Evolutionary conservation across 306 rosid genomes (phyloP), one percentile per base, ranked within the genome.

Genomic region (Acmispon strigosus): DNA sequence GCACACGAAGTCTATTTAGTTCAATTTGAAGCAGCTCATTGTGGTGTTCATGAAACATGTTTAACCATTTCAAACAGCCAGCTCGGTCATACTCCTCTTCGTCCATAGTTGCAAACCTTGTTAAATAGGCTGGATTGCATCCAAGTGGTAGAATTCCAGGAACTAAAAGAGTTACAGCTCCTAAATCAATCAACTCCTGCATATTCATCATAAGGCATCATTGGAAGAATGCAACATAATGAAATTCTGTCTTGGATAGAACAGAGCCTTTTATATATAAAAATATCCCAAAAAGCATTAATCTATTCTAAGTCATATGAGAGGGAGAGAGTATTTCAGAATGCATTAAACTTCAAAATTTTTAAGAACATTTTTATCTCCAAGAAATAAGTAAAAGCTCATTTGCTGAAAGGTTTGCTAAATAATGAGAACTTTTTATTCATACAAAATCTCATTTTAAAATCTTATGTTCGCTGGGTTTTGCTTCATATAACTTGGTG

Each of bases 61-160:
- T 84, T 29, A 79, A 27, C 86, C 82, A 81, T n/a, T 32, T 82
- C 61, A 86, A 42, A 66, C 91, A 86, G 37, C 88, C 88, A 37
- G 45, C 72, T 59, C 52, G 47, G 48, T 84, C 85, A 74, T 82
- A 85, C 68, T 82, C 72, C 8, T 70, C 64, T 62, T 62, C 10
- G 41, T 74, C 61, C 5, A 0, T 10, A 17, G 81, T 76, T 2
- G 52, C 76, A 53, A 55, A 80, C 15, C 0, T 0, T 22, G 86
- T 74, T 27, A 86, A 77, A 49, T 62, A 79, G 8, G 60, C 29
- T 3, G 86, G 6, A 62, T 52, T 66, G 74, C 91, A 86, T 60
- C 91, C 91, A 42, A 84, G 83, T 62, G 91, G 91, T 32, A 81
- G 74, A 69, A 4, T 86, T 61, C 91, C 88, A 7, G 91, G 91